These are phyloP conservation scores for Eucalyptus globulus DNA, from an alignment of 345 rosid species.

Conservation along the genomic window DNA sequence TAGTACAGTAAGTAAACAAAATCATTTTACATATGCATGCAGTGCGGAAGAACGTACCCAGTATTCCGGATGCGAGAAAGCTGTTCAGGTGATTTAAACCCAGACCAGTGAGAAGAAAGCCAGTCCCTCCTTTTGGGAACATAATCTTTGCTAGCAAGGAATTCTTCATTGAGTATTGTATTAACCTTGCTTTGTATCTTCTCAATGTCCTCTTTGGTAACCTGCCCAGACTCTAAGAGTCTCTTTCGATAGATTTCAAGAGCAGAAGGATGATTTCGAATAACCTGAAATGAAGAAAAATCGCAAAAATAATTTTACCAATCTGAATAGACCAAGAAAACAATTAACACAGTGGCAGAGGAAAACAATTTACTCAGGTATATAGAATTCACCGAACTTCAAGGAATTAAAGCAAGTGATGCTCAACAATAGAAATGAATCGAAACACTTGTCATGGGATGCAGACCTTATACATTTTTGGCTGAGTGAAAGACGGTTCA, in stretches of 20 bases:
- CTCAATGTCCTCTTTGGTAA: not conserved
- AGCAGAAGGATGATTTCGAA: conserved; percentile 3
- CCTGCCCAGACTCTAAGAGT: conserved; percentile 9
- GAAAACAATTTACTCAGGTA: not conserved
- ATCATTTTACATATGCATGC: not conserved
- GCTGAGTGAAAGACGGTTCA: conserved; percentile 9
- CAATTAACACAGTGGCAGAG: not conserved
- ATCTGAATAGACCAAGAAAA: not conserved
- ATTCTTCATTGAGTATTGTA: conserved; percentile 6
- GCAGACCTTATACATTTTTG: conserved; percentile 6
- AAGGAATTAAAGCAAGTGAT: not conserved
- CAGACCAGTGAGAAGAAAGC: conserved; percentile 11
- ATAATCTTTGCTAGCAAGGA: conserved; percentile 2
- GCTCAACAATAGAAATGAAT: not conserved
- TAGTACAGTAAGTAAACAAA: not conserved
- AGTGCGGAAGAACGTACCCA: not conserved
- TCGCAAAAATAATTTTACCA: not conserved
- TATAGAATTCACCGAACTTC: not conserved
- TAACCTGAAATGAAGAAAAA: not conserved
- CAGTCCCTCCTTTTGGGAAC: conserved; percentile 9
- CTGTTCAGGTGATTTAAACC: conserved; percentile 13
- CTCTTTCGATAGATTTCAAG: conserved; percentile 1
- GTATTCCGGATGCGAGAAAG: conserved; percentile 7
- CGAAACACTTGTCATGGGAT: not conserved
- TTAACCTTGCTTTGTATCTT: conserved; percentile 1